Evolutionary conservation across 768 basidiomycete species (phyloP).

Genomic region (Suillus decipiens): DNA sequence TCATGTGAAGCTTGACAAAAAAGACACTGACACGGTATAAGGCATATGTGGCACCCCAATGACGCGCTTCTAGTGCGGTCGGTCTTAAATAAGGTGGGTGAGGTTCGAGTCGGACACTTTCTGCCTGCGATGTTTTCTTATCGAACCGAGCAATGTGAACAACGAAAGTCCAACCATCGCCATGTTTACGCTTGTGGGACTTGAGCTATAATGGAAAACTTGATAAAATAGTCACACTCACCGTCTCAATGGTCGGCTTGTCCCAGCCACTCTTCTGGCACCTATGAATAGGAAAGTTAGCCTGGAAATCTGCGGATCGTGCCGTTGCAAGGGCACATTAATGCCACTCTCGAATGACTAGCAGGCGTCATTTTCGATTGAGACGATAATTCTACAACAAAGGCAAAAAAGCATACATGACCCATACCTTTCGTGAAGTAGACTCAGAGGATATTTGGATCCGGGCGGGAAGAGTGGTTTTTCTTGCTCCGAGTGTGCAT

Average conservation of each 20-base stretch:
- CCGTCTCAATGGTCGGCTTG: conserved; percentile 76
- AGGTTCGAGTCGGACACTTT: conserved; percentile 72
- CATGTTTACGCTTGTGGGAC: conserved; percentile 44
- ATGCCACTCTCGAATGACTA: neutral
- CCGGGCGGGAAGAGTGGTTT: conserved; percentile 79
- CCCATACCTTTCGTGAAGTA: conserved; percentile 74
- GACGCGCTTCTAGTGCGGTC: conserved; percentile 80
- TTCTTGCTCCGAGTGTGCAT: conserved; percentile 33
- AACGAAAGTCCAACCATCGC: conserved; percentile 60
- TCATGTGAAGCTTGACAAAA: neutral
- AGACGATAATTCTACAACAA: too few species aligned
- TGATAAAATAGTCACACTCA: conserved; percentile 33
- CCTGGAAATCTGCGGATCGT: neutral
- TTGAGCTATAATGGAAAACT: conserved; percentile 9
- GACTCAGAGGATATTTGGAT: conserved; percentile 78
- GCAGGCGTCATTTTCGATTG: neutral
- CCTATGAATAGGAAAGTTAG: conserved; percentile 36
- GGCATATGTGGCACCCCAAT: conserved; percentile 89
- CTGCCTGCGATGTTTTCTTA: conserved; percentile 69
- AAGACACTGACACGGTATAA: conserved; percentile 74
- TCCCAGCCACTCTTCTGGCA: conserved; percentile 93
- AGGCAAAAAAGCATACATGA: conserved; percentile 2
- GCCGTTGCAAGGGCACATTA: neutral
- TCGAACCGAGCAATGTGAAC: conserved; percentile 68
- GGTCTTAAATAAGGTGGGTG: conserved; percentile 67